Percentiles rank a stretch among this genome's conserved stretches.
Evolutionary conservation across 176 grass and related monocot genomes (phyloP).

Genomic region (Juncus effusus): DNA sequence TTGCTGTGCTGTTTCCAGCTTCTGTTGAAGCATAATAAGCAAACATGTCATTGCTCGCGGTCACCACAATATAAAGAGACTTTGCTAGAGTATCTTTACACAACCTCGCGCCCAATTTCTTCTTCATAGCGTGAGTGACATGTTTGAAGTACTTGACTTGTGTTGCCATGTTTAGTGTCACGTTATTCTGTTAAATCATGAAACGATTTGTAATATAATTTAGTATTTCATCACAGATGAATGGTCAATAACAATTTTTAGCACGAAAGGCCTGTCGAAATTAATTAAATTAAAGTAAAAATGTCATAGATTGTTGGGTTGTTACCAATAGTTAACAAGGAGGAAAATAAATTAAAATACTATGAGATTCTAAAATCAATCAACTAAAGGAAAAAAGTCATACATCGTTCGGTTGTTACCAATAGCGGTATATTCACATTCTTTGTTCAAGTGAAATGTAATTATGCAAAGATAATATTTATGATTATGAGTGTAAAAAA

Average conservation of each 20-base stretch:
- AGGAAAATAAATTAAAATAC: too few species aligned
- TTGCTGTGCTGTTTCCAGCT: not conserved
- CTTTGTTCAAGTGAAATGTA: too few species aligned
- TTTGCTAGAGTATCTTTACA: not conserved
- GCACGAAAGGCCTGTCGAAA: too few species aligned
- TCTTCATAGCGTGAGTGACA: not conserved
- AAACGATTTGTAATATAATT: not conserved
- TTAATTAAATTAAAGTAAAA: too few species aligned
- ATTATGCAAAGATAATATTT: too few species aligned
- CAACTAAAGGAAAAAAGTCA: too few species aligned
- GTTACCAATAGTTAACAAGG: too few species aligned
- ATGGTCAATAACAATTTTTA: not conserved
- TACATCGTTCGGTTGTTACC: too few species aligned
- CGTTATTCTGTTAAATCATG: not conserved
- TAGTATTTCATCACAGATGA: not conserved
- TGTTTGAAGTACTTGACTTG: conserved; percentile 32
- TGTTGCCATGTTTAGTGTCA: conserved; percentile 3
- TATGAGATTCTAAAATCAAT: too few species aligned
- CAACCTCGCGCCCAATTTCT: not conserved
- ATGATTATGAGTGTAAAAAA: too few species aligned
- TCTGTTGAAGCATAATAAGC: not conserved
- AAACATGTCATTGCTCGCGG: conserved; percentile 14
- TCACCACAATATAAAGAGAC: not conserved
- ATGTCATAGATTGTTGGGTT: too few species aligned
- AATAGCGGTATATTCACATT: too few species aligned